These are phyloP conservation scores for Cucumis sativus DNA, from an alignment of 306 rosid species.

Conservation along the genomic window Cucumber_9930_V3 NC_026658.2:10096001-10096500, in stretches of 20 bases:
- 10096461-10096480: constrained; percentile 93
- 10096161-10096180: constrained; percentile 94
- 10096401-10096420: constrained; percentile 74
- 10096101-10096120: neutral
- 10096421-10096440: constrained; percentile 74
- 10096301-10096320: constrained; percentile 7
- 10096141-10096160: constrained; percentile 98
- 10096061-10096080: neutral
- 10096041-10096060: neutral
- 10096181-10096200: constrained; percentile 97
- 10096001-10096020: neutral
- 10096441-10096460: constrained; percentile 92
- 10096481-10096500: constrained; percentile 40
- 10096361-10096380: constrained; percentile 31
- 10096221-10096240: neutral
- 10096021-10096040: neutral
- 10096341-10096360: neutral
- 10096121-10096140: constrained; percentile 60
- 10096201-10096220: constrained; percentile 42
- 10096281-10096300: neutral
- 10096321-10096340: neutral
- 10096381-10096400: constrained; percentile 77
- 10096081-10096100: neutral
- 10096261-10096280: constrained; percentile 1
- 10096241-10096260: neutral